Evolutionary conservation across 768 basidiomycete species (phyloP), one percentile per base, ranked within the genome.

Genomic region (Podaxis sp.): DNA sequence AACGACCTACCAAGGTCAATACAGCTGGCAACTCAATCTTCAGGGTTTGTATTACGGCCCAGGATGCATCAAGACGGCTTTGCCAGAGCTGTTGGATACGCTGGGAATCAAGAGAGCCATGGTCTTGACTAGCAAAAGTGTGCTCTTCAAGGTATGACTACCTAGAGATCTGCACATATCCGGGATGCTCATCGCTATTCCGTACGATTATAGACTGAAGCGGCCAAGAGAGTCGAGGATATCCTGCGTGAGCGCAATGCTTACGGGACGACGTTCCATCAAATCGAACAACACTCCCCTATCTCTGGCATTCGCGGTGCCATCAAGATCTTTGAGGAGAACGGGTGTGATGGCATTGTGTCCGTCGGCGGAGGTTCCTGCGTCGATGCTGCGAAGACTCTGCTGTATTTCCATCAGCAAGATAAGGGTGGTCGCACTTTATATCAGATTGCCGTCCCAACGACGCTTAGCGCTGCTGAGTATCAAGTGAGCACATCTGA

Each of bases 341-440:
- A 80, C 24, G 79, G 79, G 11, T 88, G 88, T 63, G 87, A 92
- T 69, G 79, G 87, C 22, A 84, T 93, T 66, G 82, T 94, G 41
- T 77, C 89, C 28, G 79, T 93, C 48, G 92, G 92, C 2, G 91
- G 92, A 24, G 92, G 91, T 54, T 92, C 90, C 1, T 90, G 91
- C 12, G 79, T 93, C 62, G 92, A 93, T 71, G 90, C 88, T 1
- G 77, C 88, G 22, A 93, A 94, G 70, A 86, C 86, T 0, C 88
- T 93, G 30, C 70, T 88, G 7, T 87, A 86, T 71, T 80, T 83
- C 56, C 74, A 87, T 36, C 85, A 89, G 66, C 74, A 87, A 63
- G 83, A 87, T 64, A 73, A 67, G 2, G 85, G 84, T 1, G 84
- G 82, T 0, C 74, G 74, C 4, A 85, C 80, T 54, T 73, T 84